A percentile compares a stretch with the other conserved stretches of the same genome.
These are phyloP conservation scores for Vickermania ingenoplastis DNA, from an alignment of 208 protist species.

Conservation along the genomic window DNA sequence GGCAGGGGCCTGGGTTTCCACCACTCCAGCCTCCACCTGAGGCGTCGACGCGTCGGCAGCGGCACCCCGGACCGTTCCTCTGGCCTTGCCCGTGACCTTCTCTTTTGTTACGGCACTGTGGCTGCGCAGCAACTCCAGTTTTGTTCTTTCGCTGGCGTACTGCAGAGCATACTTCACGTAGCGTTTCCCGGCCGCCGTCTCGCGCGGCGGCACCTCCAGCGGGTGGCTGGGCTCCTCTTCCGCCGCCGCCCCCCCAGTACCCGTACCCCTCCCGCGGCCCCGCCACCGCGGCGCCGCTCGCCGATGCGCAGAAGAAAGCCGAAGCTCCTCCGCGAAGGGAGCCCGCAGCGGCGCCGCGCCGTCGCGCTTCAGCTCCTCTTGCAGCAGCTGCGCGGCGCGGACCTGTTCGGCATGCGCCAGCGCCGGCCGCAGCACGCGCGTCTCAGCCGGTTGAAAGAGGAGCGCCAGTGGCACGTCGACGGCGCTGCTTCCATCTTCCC, in stretches of 20 bases:
- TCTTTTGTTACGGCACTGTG: no score
- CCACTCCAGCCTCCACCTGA: no score
- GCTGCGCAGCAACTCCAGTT: constrained; percentile 51
- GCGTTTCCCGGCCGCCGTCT: constrained; percentile 44
- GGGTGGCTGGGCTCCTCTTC: constrained; percentile 22
- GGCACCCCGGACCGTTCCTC: no score
- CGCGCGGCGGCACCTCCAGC: constrained; percentile 39
- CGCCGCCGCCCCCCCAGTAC: neutral
- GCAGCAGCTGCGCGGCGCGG: neutral
- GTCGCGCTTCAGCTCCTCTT: neutral
- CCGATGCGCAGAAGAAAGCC: neutral
- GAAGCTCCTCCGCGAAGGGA: neutral
- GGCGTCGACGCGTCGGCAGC: no score
- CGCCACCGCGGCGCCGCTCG: neutral
- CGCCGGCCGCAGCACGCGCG: constrained; percentile 2
- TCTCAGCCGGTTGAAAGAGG: constrained; percentile 2
- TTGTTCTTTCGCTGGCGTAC: constrained; percentile 70
- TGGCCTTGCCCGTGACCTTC: no score
- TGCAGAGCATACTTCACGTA: constrained; percentile 51
- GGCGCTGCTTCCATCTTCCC: neutral
- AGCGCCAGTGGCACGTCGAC: constrained; percentile 9
- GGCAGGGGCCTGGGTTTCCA: no score
- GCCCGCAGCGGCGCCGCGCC: no score
- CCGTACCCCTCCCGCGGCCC: neutral
- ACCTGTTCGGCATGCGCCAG: neutral